A percentile compares a stretch with the other conserved stretches of the same genome.
Evolutionary conservation across 345 rosid species (phyloP).

Genomic region (Gossypium mustelinum): DNA sequence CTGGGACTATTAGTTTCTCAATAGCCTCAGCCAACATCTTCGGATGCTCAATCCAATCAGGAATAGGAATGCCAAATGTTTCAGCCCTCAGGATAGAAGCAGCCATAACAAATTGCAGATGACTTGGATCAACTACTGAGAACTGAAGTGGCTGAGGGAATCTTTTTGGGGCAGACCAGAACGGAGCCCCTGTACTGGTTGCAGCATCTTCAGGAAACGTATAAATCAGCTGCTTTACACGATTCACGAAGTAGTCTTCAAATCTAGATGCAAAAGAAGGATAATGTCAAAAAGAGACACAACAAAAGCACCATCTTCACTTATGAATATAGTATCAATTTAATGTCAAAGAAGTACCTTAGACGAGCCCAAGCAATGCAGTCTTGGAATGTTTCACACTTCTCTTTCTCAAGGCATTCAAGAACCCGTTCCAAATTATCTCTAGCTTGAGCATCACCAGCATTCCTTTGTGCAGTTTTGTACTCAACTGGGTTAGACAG

Average conservation of each 20-base stretch:
- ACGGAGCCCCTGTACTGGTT: conserved; percentile 87
- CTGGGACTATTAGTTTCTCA: conserved; percentile 70
- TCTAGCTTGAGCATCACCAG: conserved; percentile 97
- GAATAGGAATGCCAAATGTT: conserved; percentile 75
- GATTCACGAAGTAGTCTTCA: conserved; percentile 79
- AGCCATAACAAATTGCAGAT: conserved; percentile 65
- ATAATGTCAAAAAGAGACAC: conserved; percentile 18
- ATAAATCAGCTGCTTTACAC: conserved; percentile 75
- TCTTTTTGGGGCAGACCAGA: conserved; percentile 99
- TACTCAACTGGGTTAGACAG: conserved; percentile 79
- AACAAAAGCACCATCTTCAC: background rate
- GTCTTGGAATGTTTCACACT: conserved; percentile 81
- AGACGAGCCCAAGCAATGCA: conserved; percentile 95
- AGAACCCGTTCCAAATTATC: conserved; percentile 82
- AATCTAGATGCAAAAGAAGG: conserved; percentile 47
- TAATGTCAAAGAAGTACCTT: conserved; percentile 40
- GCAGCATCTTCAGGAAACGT: conserved; percentile 96
- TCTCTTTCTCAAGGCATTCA: conserved; percentile 90
- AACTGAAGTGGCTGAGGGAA: conserved; percentile 82
- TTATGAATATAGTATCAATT: background rate
- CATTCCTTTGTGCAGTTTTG: conserved; percentile 55
- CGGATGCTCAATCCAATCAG: conserved; percentile 73
- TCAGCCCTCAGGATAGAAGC: conserved; percentile 87
- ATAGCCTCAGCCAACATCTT: conserved; percentile 61
- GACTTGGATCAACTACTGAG: conserved; percentile 63